Evolutionary conservation across 306 rosid species (phyloP).

Genomic region (Acacia melanoxylon): DNA sequence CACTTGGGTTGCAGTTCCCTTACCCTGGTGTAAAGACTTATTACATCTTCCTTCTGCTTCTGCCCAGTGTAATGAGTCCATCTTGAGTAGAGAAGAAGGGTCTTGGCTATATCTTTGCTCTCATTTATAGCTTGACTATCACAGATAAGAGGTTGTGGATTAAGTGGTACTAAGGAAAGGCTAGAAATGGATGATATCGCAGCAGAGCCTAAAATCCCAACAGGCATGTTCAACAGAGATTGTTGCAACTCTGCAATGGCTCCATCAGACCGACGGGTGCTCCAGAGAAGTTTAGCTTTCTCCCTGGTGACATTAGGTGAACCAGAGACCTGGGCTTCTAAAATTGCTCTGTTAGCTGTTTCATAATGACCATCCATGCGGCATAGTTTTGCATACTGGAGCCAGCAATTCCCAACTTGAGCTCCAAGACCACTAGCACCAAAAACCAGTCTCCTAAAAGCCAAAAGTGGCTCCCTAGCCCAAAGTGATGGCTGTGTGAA

Average conservation of each 20-base stretch:
- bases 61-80: conserved; percentile 99
- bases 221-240: conserved; percentile 80
- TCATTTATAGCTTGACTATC: conserved; percentile 75
- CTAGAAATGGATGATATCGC: conserved; percentile 87
- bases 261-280: conserved; percentile 89
- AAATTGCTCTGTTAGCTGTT: conserved; percentile 91
- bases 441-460: conserved; percentile 84
- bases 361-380: conserved; percentile 97
- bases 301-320: conserved; percentile 90
- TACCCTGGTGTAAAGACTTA: conserved; percentile 81
- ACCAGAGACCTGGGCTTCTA: conserved; percentile 90
- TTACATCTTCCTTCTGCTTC: conserved; percentile 95
- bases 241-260: conserved; percentile 94
- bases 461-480: conserved; percentile 96
- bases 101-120: conserved; percentile 73
- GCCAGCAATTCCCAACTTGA: conserved; percentile 96
- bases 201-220: conserved; percentile 74
- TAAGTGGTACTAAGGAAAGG: conserved; percentile 77
- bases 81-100: conserved; percentile 92
- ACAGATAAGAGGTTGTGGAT: conserved; percentile 52
- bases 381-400: conserved; percentile 93
- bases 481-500: conserved; percentile 89
- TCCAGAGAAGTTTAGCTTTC: conserved; percentile 92
- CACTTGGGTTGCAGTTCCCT: conserved; percentile 93
- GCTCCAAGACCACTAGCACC: conserved; percentile 74